Percentiles rank a stretch among this genome's conserved stretches.
Conservation (phyloP, 495 filamentous ascomycete species). For the Penicillium malachiteum region DNA sequence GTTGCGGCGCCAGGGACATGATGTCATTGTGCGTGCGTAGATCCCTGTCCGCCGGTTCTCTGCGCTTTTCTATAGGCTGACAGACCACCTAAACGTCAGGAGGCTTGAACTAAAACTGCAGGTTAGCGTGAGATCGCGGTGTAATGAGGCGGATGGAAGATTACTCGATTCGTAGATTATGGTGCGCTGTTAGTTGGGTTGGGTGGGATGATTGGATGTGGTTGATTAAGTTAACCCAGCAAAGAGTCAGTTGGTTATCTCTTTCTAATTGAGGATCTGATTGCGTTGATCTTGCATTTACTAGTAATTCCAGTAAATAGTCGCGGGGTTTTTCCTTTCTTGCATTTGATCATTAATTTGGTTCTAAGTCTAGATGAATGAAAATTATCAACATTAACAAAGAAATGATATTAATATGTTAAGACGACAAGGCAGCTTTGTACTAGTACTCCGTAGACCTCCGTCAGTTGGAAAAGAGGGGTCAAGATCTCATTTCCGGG, state of each 20-base stretch:
- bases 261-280: not conserved
- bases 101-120: not conserved
- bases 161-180: not conserved
- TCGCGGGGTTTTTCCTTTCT: no score
- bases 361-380: no score
- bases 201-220: not conserved
- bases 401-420: no score
- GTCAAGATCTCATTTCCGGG: no score
- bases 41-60: not conserved
- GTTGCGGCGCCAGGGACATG: not conserved
- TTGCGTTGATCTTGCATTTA: not conserved
- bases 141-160: not conserved
- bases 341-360: no score
- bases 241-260: not conserved
- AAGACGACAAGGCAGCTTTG: no score
- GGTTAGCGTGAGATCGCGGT: not conserved
- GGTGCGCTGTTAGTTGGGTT: not conserved
- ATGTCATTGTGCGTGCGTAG: conserved; percentile 1
- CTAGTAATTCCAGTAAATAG: no score
- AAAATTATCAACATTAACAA: no score
- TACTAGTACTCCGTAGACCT: no score
- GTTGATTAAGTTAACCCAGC: not conserved
- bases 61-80: not conserved
- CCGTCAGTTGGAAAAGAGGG: no score
- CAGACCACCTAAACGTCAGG: not conserved